Percentiles rank a stretch among this genome's conserved stretches.
Conservation (phyloP, 129 eudicot species). For the Glebionis coronaria region DNA sequence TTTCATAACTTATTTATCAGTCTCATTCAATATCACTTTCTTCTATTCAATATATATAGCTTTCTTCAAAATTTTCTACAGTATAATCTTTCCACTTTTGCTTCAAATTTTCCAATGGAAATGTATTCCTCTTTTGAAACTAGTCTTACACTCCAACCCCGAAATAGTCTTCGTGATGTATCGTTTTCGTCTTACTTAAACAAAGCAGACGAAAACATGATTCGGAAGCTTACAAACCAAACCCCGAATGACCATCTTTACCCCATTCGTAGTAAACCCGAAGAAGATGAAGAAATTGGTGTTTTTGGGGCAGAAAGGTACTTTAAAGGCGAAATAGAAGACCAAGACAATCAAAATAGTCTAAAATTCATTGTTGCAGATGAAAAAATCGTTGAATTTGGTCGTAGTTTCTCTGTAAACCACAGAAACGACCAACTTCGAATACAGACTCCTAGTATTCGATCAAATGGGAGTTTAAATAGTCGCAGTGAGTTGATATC, state of each 20-base stretch:
- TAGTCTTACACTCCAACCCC: constrained; percentile 36
- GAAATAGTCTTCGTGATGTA: constrained; percentile 40
- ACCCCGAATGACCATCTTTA: constrained; percentile 24
- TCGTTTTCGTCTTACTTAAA: constrained; percentile 70
- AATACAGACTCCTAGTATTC: constrained; percentile 51
- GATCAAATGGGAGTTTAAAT: constrained; percentile 60
- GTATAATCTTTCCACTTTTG: constrained; percentile 1
- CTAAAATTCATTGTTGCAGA: constrained; percentile 1
- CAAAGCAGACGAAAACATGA: constrained; percentile 42
- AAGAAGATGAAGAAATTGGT: constrained; percentile 60
- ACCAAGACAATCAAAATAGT: neutral
- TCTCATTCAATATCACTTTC: constrained; percentile 11
- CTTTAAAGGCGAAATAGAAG: constrained; percentile 62
- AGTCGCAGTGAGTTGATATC: constrained; percentile 64
- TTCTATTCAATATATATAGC: neutral
- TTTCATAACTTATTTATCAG: constrained; percentile 6
- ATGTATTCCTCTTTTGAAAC: constrained; percentile 36
- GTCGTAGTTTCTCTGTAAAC: neutral
- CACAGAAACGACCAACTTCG: constrained; percentile 10
- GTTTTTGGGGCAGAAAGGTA: constrained; percentile 85
- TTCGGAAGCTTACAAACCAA: constrained; percentile 18
- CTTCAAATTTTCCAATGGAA: constrained; percentile 24
- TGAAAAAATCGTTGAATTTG: neutral
- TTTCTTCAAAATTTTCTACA: neutral
- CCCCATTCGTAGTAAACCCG: constrained; percentile 25